Evolutionary conservation across 108 stramenopile genomes (phyloP).

Genomic region (Cyclostephanos tholiformis): DNA sequence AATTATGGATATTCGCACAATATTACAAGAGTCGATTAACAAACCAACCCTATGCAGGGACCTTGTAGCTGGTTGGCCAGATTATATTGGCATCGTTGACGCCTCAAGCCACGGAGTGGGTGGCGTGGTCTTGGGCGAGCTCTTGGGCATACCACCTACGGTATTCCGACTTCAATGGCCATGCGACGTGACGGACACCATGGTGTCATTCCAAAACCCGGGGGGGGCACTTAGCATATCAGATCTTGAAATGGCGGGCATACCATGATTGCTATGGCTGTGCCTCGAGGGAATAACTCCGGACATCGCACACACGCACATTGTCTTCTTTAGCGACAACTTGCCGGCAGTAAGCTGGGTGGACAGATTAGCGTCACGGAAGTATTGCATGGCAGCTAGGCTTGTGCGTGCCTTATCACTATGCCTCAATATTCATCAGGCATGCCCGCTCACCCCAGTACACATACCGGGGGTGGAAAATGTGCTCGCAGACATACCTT

Average conservation of each 20-base stretch:
- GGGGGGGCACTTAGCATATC: neutral
- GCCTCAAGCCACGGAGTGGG: constrained; percentile 8
- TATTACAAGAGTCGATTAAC: neutral
- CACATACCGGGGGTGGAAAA: constrained; percentile 15
- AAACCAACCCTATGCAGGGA: constrained; percentile 12
- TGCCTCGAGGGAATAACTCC: neutral
- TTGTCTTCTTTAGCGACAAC: constrained; percentile 16
- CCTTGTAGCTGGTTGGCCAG: constrained; percentile 11
- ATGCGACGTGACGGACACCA: neutral
- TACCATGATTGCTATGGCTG: constrained; percentile 16
- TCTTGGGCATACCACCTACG: neutral
- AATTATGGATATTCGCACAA: neutral
- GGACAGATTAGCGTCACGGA: neutral
- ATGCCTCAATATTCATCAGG: neutral
- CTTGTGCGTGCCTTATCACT: constrained; percentile 5
- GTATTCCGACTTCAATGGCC: constrained; percentile 26
- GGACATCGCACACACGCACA: neutral
- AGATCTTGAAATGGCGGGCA: constrained; percentile 41
- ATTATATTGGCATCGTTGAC: constrained; percentile 17
- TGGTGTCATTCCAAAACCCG: constrained; percentile 19
- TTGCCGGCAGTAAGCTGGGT: constrained; percentile 18
- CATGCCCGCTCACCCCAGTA: constrained; percentile 7
- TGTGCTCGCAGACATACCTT: constrained; percentile 8
- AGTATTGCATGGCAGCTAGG: neutral
- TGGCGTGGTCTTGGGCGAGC: constrained; percentile 20